These are phyloP conservation scores for Vaccinium darrowii DNA, from an alignment of 148 eudicot species.

Conservation along the genomic window DNA sequence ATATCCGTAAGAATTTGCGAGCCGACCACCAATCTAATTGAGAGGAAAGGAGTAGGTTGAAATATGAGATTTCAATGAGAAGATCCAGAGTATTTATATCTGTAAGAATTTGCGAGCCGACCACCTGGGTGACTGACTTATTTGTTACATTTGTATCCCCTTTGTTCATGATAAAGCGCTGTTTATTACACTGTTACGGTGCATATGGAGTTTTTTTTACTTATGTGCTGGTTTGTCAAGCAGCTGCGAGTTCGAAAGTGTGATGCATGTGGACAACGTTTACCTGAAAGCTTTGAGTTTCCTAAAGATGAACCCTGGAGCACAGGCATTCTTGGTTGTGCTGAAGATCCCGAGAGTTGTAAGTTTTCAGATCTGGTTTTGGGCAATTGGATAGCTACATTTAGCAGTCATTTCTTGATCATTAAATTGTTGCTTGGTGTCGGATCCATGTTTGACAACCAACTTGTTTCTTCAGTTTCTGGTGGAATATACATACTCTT, in stretches of 20 bases:
- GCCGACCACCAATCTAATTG: too few relatives aligned
- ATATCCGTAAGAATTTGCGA: too few relatives aligned
- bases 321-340: conserved; percentile 88
- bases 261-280: conserved; percentile 80
- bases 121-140: too few relatives aligned
- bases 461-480: background rate
- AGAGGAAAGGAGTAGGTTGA: too few relatives aligned
- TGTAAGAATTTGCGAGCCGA: too few relatives aligned
- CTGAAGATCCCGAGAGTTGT: conserved; percentile 91
- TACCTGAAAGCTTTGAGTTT: conserved; percentile 92
- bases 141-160: background rate
- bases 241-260: conserved; percentile 83
- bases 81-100: too few relatives aligned
- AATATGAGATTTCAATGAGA: too few relatives aligned
- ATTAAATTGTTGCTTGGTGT: background rate
- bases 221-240: conserved; percentile 20
- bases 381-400: background rate
- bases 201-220: background rate
- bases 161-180: background rate
- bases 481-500: background rate
- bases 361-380: conserved; percentile 34
- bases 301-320: conserved; percentile 95
- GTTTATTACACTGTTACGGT: background rate
- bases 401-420: background rate
- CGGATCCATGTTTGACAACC: background rate